phyloP scores from a whole-genome alignment of 306 rosid genomes.

The Vigna radiata region DNA sequence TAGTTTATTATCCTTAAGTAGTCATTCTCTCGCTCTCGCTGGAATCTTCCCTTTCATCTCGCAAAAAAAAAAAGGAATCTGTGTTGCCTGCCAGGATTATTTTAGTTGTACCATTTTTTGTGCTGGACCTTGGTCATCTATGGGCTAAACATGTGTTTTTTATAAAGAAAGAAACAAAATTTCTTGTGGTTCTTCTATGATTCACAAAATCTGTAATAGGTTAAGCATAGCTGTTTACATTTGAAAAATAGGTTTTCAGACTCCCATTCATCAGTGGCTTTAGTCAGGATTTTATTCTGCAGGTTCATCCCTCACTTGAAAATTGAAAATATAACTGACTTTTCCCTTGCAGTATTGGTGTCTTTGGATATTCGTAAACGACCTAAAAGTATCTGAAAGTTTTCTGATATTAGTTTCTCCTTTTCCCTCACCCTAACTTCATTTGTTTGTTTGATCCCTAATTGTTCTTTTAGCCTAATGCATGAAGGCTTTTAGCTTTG shows the following conservation, averaged over 20 bases:
- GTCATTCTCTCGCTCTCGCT: slow-evolving; percentile 8
- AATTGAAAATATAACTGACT: background rate
- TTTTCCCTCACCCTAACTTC: slow-evolving; percentile 9
- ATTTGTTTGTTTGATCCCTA: slow-evolving; percentile 9
- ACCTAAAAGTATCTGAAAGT: slow-evolving; percentile 18
- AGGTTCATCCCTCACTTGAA: slow-evolving; percentile 34
- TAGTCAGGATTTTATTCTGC: background rate
- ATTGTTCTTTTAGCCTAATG: slow-evolving; percentile 30
- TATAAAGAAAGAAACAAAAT: too few species aligned
- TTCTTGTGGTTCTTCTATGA: slow-evolving; percentile 5
- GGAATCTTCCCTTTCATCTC: slow-evolving; percentile 2
- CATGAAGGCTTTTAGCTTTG: slow-evolving; percentile 29
- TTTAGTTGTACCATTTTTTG: slow-evolving; percentile 1
- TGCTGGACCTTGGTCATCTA: slow-evolving; percentile 6
- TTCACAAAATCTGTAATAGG: slow-evolving; percentile 11
- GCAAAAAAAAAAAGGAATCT: background rate
- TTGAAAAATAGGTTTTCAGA: slow-evolving; percentile 23
- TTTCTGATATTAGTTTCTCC: background rate
- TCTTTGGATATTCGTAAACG: too few species aligned
- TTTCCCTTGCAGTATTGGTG: slow-evolving; percentile 26
- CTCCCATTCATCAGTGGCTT: background rate
- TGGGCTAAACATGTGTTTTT: background rate
- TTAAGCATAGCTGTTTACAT: background rate
- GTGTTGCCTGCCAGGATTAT: slow-evolving; percentile 4
- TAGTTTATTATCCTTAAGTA: slow-evolving; percentile 25